Base-by-base conservation (phyloP, 176 grass and related monocot species). In the Poa pratensis region DNA sequence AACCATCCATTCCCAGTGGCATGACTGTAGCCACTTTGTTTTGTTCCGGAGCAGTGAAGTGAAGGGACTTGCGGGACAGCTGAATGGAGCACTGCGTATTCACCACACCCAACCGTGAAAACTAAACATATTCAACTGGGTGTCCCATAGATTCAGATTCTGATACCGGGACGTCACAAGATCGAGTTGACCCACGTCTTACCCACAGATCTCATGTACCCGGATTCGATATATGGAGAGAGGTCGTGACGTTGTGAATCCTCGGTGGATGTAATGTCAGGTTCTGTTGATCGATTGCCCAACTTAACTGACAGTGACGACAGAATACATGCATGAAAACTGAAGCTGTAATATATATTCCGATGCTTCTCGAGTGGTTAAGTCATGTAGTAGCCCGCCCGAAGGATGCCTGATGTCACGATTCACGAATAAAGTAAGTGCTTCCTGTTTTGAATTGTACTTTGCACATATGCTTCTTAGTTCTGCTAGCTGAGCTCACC, bases 111-210 rank as follows among this genome's bases (percentile, higher is more conserved):
- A 89, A 20, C 78, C 50, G 70, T 89, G 69, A 59, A 62, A 49
- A 63, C 85, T 45, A 80, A 81, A 76, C 85, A 62, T 50, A 74
- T 45, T 50, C 49, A 28, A 50, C 49, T 8, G 18, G 6, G 73
- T 87, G 85, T 40, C 18, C 35, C 68, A 75, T 69, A 53, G 85
- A 84, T 90, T 87, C 89, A 80, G 85, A 84, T 87, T 90, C 85
- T 54, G 53, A 10, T 53, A 16, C 73, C 24, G 66, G 73, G 27
- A 82, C 61, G 55, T 74, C 73, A 83, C 39, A 30, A 4, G 66
- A 86, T 32, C 73, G 15, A 51, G 71, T 37, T 24, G 46, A 79
- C 46, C 53, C 57, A 83, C 54, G 73, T 90, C 66, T 74, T 45
- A 1, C 39, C 77, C 82, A 49, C n/a, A 53, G 28, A 82, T 69